Conservation (phyloP, 768 basidiomycete species). For the Zangia roseola region DNA sequence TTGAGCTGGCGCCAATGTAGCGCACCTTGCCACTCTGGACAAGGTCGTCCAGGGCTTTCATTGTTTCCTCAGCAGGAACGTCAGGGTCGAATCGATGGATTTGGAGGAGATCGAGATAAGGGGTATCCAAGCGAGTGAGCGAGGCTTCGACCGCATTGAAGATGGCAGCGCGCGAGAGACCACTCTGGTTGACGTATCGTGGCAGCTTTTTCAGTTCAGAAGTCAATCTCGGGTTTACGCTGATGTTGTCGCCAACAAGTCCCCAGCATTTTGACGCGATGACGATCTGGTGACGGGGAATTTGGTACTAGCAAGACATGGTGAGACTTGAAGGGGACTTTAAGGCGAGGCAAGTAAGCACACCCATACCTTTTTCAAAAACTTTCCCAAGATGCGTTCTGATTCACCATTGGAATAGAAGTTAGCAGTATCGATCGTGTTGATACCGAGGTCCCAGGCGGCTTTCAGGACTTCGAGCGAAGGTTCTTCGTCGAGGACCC, state of each 20-base stretch:
- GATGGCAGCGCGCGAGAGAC: conserved; percentile 37
- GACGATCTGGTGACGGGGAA: conserved; percentile 34
- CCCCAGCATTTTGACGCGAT: conserved; percentile 30
- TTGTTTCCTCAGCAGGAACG: conserved; percentile 43
- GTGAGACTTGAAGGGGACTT: neutral
- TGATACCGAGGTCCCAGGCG: conserved; percentile 41
- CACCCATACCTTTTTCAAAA: conserved; percentile 28
- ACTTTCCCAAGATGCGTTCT: conserved; percentile 37
- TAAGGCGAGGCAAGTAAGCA: too few relatives aligned
- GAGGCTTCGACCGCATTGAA: conserved; percentile 40
- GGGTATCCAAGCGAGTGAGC: conserved; percentile 35
- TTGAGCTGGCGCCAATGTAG: conserved; percentile 50
- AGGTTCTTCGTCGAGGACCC: conserved; percentile 29
- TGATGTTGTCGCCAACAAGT: conserved; percentile 10
- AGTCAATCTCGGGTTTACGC: neutral
- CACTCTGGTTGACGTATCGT: conserved; percentile 32
- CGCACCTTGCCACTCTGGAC: conserved; percentile 47
- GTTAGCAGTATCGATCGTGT: conserved; percentile 41
- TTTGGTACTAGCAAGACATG: conserved; percentile 22
- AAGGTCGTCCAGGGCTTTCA: conserved; percentile 52
- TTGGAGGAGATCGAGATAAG: conserved; percentile 43
- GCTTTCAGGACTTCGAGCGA: conserved; percentile 35
- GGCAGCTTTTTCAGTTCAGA: conserved; percentile 5
- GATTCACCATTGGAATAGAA: conserved; percentile 37
- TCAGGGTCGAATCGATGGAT: conserved; percentile 42